Evolutionary conservation across 2,329 filamentous ascomycete genomes (phyloP), one percentile per base, ranked within the genome.

Genomic region (Pseudofabraea citricarpa): DNA sequence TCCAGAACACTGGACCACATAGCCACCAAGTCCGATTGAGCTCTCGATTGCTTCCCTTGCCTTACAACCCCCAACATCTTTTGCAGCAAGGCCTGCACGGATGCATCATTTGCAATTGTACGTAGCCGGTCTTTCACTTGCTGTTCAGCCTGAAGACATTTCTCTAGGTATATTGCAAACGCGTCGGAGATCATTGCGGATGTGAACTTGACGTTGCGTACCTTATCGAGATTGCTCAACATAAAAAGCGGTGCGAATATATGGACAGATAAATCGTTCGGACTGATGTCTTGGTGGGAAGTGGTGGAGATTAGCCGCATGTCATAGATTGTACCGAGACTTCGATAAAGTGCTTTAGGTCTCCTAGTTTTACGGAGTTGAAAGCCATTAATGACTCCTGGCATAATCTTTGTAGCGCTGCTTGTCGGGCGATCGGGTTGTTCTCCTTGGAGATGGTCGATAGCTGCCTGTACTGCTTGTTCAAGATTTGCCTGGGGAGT

Each of bases 211-310:
- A 32, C n/a, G 9, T 13, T 15, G 19, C 19, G 23, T 16, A 43
- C 20, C 16, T 42, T 32, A 3, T 33, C 26, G 5, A 41, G 16
- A 19, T 48, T 50, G 6, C 33, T 37, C 24, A 19, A 38, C 13
- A 50, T 12, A n/a, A 50, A 29, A 18, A 22, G 20, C 18, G 23
- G 37, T 22, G 36, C 18, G 20, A 50, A 41, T 10, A 39, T 37
- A n/a, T 22, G 23, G 20, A 36, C 26, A n/a, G 22, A 40, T 19
- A 48, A 36, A 16, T 50, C n/a, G 23, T 46, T 16, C 20, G 41
- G 6, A 22, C 19, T 19, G 35, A 50, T 48, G n/a, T 38, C 32
- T n/a, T 36, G 37, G 32, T 46, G 23, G 20, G 8, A 9, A 21
- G 10, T 15, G 19, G 19, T 37, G 35, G 13, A 9, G 10, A 37